Evolutionary conservation across 257 asterid species (phyloP).

Genomic region (Echium plantagineum): DNA sequence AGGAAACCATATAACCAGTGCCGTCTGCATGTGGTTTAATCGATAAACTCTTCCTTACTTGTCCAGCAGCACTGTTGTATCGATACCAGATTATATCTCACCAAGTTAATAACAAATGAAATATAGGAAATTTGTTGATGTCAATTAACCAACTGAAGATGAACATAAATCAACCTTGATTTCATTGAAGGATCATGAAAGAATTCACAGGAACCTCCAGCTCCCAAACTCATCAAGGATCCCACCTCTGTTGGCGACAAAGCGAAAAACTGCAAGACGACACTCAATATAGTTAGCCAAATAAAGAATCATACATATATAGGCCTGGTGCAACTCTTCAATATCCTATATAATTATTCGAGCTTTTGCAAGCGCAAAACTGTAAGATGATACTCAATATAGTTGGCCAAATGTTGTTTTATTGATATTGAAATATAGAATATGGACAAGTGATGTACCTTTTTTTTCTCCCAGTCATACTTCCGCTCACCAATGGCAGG

Average conservation of each 20-base stretch:
- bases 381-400: too few relatives aligned
- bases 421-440: not conserved
- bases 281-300: constrained; percentile 13
- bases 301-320: constrained; percentile 1
- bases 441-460: constrained; percentile 29
- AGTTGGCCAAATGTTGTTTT: not conserved
- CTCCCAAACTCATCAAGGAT: constrained; percentile 65
- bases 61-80: constrained; percentile 68
- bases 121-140: not conserved
- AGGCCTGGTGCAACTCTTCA: too few relatives aligned
- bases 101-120: not conserved
- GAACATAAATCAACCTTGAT: constrained; percentile 45
- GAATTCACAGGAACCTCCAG: constrained; percentile 65
- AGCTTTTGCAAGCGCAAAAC: too few relatives aligned
- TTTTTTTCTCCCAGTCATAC: constrained; percentile 74
- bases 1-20: constrained; percentile 62
- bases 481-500: constrained; percentile 88
- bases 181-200: constrained; percentile 82
- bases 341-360: too few relatives aligned
- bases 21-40: constrained; percentile 66
- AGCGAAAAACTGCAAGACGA: constrained; percentile 52
- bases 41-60: constrained; percentile 78
- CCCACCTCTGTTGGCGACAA: constrained; percentile 89
- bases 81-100: not conserved
- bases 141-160: not conserved